Evolutionary conservation across 2,329 filamentous ascomycete genomes (phyloP).

Genomic region (Fusarium pininemorale): DNA sequence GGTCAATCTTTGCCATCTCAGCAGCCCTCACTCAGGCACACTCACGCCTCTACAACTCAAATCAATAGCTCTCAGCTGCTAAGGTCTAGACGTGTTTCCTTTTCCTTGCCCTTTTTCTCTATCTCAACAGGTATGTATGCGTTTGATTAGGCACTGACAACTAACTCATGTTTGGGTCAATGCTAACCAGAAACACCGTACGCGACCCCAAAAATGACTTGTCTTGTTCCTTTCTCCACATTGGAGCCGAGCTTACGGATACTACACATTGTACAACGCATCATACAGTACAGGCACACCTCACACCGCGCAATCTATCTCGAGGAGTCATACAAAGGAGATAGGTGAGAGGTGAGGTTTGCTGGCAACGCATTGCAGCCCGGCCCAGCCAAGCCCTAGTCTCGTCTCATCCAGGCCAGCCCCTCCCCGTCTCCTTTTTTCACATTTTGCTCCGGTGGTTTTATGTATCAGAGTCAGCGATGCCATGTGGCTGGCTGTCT

Average conservation of each 20-base stretch:
- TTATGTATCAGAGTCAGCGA: neutral
- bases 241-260: constrained; percentile 17
- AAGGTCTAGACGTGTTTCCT: neutral
- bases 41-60: neutral
- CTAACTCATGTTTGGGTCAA: neutral
- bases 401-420: constrained; percentile 8
- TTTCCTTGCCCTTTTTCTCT: neutral
- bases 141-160: neutral
- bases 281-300: constrained; percentile 11
- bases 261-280: constrained; percentile 14
- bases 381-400: constrained; percentile 18
- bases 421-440: constrained; percentile 2
- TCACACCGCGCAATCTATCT: constrained; percentile 20
- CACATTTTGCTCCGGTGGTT: constrained; percentile 14
- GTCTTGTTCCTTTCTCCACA: constrained; percentile 19
- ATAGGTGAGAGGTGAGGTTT: constrained; percentile 5
- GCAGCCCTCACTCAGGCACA: constrained; percentile 23
- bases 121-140: neutral
- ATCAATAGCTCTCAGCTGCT: neutral
- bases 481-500: constrained; percentile 35
- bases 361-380: constrained; percentile 36
- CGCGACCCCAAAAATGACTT: neutral
- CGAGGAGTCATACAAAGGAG: neutral
- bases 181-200: neutral
- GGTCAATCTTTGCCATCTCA: constrained; percentile 2